These are phyloP conservation scores for Erysimum cheiri DNA, from an alignment of 441 rosid genomes.

Conservation along the genomic window DNA sequence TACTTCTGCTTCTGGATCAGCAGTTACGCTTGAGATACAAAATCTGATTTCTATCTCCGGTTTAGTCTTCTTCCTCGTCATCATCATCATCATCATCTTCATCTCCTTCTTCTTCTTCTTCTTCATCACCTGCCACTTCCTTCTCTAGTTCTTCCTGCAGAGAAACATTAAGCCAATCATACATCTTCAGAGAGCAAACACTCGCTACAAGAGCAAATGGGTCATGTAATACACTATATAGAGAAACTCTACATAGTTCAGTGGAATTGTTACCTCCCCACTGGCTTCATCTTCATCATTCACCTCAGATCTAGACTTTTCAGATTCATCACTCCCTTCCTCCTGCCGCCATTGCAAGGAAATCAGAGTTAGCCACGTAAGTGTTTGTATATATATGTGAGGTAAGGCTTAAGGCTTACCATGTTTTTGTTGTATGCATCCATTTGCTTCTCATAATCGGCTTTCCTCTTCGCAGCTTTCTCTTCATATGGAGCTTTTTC, in stretches of 20 bases:
- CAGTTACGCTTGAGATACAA: conserved; percentile 31
- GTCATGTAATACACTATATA: neutral
- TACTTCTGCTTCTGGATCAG: conserved; percentile 29
- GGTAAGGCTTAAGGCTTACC: conserved; percentile 43
- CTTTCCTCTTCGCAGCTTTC: conserved; percentile 67
- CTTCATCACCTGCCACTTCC: conserved; percentile 49
- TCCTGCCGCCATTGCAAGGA: conserved; percentile 45
- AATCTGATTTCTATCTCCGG: conserved; percentile 12
- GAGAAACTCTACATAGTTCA: neutral
- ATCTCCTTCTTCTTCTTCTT: conserved; percentile 33
- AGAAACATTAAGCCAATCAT: conserved; percentile 21
- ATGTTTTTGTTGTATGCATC: conserved; percentile 64
- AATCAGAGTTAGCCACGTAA: conserved; percentile 21
- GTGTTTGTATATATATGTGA: neutral
- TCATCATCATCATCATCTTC: conserved; percentile 31
- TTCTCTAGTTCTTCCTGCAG: conserved; percentile 49
- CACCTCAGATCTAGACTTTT: conserved; percentile 62
- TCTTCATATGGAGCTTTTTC: conserved; percentile 68
- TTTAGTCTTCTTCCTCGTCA: conserved; percentile 41
- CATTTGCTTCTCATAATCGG: conserved; percentile 64
- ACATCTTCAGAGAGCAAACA: neutral
- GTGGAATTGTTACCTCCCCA: conserved; percentile 47
- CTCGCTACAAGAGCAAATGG: neutral
- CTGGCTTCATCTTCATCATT: conserved; percentile 61
- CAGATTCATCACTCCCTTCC: conserved; percentile 62